phyloP scores from a whole-genome alignment of 805 yeast genomes.

The Ogataea thermomethanolica region DNA sequence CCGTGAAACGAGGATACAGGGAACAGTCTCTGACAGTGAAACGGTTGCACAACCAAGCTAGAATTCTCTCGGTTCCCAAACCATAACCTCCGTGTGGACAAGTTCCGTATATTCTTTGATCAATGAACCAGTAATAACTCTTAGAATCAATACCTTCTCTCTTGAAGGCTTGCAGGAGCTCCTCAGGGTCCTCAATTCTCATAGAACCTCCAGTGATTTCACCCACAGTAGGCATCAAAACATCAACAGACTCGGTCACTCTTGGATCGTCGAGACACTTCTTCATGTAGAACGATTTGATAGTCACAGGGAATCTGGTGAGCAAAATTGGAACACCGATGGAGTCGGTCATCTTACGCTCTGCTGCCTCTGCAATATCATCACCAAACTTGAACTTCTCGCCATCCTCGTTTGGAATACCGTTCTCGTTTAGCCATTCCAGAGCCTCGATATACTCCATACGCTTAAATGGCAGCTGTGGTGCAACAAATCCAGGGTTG shows the following conservation, averaged over 20 bases:
- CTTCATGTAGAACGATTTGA: slow-evolving; percentile 98
- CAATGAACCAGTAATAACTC: slow-evolving; percentile 94
- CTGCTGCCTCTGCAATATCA: slow-evolving; percentile 99
- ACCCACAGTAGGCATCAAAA: slow-evolving; percentile 98
- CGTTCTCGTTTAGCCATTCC: slow-evolving; percentile 95
- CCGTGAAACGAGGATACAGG: slow-evolving; percentile 95
- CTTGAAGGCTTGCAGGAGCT: slow-evolving; percentile 83
- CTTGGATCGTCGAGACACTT: slow-evolving; percentile 85
- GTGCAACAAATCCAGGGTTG: slow-evolving; percentile 87
- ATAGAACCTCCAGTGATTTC: slow-evolving; percentile 99
- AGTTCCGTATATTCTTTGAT: slow-evolving; percentile 94
- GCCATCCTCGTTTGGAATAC: slow-evolving; percentile 91
- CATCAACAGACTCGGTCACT: slow-evolving; percentile 98
- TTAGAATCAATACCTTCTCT: slow-evolving; percentile 84
- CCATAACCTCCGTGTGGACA: slow-evolving; percentile 99
- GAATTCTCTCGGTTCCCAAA: slow-evolving; percentile 93
- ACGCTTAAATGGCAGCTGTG: slow-evolving; percentile 83
- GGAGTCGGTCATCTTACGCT: slow-evolving; percentile 96
- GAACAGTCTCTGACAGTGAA: slow-evolving; percentile 98
- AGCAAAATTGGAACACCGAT: slow-evolving; percentile 90
- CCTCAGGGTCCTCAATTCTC: slow-evolving; percentile 85
- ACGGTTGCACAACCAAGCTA: slow-evolving; percentile 97
- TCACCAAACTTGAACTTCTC: slow-evolving; percentile 93
- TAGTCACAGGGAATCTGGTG: slow-evolving; percentile 92
- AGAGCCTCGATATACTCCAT: slow-evolving; percentile 88